Evolutionary conservation across 2,329 filamentous ascomycete species (phyloP).

Genomic region (Ambrosiella cleistominuta): DNA sequence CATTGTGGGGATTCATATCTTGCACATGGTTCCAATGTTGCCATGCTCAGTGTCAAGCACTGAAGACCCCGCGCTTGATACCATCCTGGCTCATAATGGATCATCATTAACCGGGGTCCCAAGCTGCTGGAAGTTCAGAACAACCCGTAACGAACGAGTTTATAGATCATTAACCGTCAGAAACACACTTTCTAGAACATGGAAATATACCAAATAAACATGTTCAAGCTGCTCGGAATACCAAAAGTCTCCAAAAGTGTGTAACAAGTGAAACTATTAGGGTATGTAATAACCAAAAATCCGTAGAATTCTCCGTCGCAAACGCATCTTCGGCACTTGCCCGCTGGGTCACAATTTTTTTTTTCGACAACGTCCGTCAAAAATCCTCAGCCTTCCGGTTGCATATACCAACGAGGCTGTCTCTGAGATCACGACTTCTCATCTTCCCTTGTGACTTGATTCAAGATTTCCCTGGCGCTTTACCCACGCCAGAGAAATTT

Average conservation of each 20-base stretch:
- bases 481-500: neutral
- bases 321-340: neutral
- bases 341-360: neutral
- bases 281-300: neutral
- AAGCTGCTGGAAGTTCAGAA: neutral
- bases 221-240: too few species aligned
- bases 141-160: too few species aligned
- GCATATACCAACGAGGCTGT: neutral
- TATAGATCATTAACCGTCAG: too few species aligned
- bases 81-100: neutral
- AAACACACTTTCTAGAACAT: too few species aligned
- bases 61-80: neutral
- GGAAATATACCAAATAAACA: too few species aligned
- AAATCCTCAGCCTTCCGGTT: neutral
- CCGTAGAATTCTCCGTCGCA: neutral
- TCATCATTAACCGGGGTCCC: neutral
- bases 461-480: neutral
- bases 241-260: too few species aligned
- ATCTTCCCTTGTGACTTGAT: neutral
- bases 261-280: neutral
- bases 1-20: neutral
- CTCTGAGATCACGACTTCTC: neutral
- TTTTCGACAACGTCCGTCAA: neutral
- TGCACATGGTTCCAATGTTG: neutral
- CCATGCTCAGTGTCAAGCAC: neutral